Conservation (phyloP, 164 flowering plant species). For the Nelumbo lutea region DNA sequence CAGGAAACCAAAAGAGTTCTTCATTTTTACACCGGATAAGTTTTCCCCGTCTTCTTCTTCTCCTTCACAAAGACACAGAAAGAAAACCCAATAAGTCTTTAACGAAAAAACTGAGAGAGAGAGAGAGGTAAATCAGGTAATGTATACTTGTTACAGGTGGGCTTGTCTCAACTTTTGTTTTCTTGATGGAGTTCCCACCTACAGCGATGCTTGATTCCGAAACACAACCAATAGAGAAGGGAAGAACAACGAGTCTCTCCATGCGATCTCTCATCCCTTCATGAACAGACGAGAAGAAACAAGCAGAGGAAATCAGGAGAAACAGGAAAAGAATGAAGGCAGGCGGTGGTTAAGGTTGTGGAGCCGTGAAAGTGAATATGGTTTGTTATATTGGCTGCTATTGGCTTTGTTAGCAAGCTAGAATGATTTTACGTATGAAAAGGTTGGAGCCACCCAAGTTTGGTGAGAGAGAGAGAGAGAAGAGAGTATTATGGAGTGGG, state of each 20-base stretch:
- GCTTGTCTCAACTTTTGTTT: constrained; percentile 25
- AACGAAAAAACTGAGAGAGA: constrained; percentile 2
- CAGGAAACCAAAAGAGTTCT: constrained; percentile 36
- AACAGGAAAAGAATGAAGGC: constrained; percentile 3
- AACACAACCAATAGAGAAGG: constrained; percentile 45
- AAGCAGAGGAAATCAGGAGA: background rate
- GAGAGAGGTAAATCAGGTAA: background rate
- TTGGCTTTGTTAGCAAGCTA: constrained; percentile 42
- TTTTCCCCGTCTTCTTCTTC: constrained; percentile 32
- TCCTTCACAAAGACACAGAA: constrained; percentile 20
- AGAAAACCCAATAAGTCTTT: background rate
- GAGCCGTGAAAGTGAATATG: constrained; percentile 13
- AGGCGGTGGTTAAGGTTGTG: constrained; percentile 10
- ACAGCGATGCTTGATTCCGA: constrained; percentile 38
- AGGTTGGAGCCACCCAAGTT: constrained; percentile 25
- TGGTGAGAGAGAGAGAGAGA: constrained; percentile 32
- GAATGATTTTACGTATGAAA: constrained; percentile 30
- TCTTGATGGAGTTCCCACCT: constrained; percentile 13
- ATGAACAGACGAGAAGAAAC: constrained; percentile 1
- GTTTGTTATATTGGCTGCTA: constrained; percentile 30
- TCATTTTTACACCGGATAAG: constrained; percentile 39
- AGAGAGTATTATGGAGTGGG: constrained; percentile 17
- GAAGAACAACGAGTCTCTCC: constrained; percentile 52
- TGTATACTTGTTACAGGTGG: constrained; percentile 18
- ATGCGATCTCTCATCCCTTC: constrained; percentile 45